phyloP scores from a whole-genome alignment of 73 alveolate species.

The Paramecium caudatum region DNA sequence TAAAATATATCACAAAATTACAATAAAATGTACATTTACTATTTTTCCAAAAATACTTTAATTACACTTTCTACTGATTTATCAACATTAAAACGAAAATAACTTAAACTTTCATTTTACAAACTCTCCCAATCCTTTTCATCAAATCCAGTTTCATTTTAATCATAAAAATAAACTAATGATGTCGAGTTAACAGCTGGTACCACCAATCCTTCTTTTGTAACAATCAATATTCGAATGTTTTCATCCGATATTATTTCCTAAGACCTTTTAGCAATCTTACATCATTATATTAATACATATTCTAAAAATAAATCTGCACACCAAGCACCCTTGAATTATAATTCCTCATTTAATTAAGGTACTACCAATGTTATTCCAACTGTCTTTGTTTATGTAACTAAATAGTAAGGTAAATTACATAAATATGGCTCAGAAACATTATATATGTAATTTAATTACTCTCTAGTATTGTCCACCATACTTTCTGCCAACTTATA shows the following conservation, averaged over 20 bases:
- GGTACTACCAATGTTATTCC: conserved; percentile 7
- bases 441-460: neutral
- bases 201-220: neutral
- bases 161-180: conserved; percentile 3
- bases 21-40: neutral
- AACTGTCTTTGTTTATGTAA: neutral
- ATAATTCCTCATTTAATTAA: neutral
- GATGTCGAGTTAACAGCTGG: neutral
- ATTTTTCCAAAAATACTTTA: neutral
- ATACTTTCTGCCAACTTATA: neutral
- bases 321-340: conserved; percentile 13
- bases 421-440: conserved; percentile 37
- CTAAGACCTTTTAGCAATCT: no score
- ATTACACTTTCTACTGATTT: neutral
- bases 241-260: neutral
- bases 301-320: neutral
- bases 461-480: neutral
- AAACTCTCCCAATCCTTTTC: neutral
- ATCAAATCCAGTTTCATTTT: conserved; percentile 7
- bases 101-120: neutral
- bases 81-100: neutral
- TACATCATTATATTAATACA: neutral
- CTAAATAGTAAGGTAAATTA: neutral
- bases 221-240: neutral
- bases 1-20: neutral